phyloP scores from a whole-genome alignment of 805 yeast species.

The Ogataea sp. region DNA sequence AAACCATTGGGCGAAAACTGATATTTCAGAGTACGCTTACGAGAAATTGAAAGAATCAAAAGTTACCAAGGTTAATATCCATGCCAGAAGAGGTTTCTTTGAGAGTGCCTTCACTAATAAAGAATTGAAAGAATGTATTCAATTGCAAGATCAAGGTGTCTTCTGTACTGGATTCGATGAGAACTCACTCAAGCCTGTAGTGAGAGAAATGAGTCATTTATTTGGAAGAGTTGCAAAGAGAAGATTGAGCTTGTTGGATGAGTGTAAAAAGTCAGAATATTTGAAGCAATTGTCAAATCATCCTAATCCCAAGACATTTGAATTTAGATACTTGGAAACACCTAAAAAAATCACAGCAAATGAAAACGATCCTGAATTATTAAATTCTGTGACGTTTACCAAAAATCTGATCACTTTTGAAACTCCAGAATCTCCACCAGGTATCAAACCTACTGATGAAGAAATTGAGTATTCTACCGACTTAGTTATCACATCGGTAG shows the following conservation, averaged over 20 bases:
- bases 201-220: slow-evolving; percentile 17
- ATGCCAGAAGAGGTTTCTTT: slow-evolving; percentile 79
- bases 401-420: slow-evolving; percentile 37
- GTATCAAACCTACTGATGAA: slow-evolving; percentile 29
- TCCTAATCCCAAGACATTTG: slow-evolving; percentile 39
- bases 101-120: slow-evolving; percentile 90
- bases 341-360: slow-evolving; percentile 49
- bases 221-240: slow-evolving; percentile 55
- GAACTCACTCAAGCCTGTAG: slow-evolving; percentile 26
- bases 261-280: slow-evolving; percentile 26
- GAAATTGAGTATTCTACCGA: slow-evolving; percentile 38
- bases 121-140: slow-evolving; percentile 80
- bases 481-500: slow-evolving; percentile 71
- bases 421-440: slow-evolving; percentile 24
- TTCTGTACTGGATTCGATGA: slow-evolving; percentile 34
- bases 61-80: slow-evolving; percentile 60
- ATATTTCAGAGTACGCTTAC: slow-evolving; percentile 59
- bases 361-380: slow-evolving; percentile 23
- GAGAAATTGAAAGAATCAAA: slow-evolving; percentile 39
- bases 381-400: slow-evolving; percentile 41
- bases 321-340: slow-evolving; percentile 56
- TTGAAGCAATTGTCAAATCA: slow-evolving; percentile 2
- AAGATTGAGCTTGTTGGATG: slow-evolving; percentile 52
- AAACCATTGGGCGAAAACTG: slow-evolving; percentile 56
- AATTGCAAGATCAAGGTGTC: slow-evolving; percentile 40